Conservation (phyloP, 306 rosid genomes). For the Lotus japonicus region DNA sequence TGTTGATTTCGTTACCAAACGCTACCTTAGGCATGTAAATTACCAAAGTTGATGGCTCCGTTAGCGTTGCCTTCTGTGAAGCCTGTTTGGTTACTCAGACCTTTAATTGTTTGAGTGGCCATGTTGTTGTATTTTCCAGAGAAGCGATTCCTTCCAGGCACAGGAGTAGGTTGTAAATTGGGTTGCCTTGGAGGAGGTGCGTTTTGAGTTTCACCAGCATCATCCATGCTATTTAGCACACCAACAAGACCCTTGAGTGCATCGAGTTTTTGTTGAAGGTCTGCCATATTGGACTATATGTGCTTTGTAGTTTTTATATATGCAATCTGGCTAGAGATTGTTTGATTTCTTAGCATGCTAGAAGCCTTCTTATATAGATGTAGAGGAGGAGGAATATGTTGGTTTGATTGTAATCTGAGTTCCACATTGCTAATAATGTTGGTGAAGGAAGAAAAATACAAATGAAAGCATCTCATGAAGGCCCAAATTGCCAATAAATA, state of each 20-base stretch:
- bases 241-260: slow-evolving; percentile 30
- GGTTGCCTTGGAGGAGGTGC: background rate
- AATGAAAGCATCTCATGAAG: too few species aligned
- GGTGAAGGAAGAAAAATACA: too few species aligned
- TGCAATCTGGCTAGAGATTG: background rate
- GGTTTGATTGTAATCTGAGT: too few species aligned
- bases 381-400: background rate
- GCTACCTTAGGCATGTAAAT: background rate
- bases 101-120: slow-evolving; percentile 24
- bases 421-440: too few species aligned
- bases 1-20: too few species aligned
- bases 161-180: background rate
- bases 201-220: background rate
- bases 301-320: background rate
- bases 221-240: slow-evolving; percentile 26
- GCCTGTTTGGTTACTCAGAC: slow-evolving; percentile 33
- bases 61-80: slow-evolving; percentile 23
- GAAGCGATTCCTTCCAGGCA: background rate
- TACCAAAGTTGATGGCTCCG: slow-evolving; percentile 34
- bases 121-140: slow-evolving; percentile 18
- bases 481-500: too few species aligned
- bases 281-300: slow-evolving; percentile 5
- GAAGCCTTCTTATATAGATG: slow-evolving; percentile 6
- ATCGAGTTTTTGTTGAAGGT: slow-evolving; percentile 21
- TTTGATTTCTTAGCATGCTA: background rate